Percentiles rank a stretch among this genome's conserved stretches.
These are phyloP conservation scores for Blastocystis sp. DNA, from an alignment of 352 stramenopile species.

Conservation along the genomic window DNA sequence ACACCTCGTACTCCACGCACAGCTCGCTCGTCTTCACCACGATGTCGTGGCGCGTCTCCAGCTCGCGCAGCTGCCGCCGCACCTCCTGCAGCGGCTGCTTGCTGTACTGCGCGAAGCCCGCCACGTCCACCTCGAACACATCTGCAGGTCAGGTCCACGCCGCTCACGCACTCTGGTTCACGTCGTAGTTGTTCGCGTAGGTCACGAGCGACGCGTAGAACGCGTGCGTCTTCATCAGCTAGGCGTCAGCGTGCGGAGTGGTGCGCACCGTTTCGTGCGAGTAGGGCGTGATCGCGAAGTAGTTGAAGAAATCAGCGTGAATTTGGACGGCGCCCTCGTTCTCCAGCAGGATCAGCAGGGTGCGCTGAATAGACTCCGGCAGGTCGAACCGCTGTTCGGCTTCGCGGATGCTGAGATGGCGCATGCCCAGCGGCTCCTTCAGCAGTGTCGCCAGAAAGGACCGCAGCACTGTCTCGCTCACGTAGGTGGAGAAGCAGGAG, in stretches of 20 bases:
- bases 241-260: neutral
- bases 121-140: constrained; percentile 34
- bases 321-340: constrained; percentile 7
- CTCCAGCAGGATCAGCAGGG: constrained; percentile 40
- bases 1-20: constrained; percentile 37
- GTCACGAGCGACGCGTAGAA: constrained; percentile 42
- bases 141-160: neutral
- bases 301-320: constrained; percentile 40
- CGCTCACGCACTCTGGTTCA: constrained; percentile 10
- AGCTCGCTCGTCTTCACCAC: constrained; percentile 40
- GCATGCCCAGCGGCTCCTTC: neutral
- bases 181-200: constrained; percentile 37
- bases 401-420: neutral
- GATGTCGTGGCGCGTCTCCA: constrained; percentile 42
- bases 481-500: neutral
- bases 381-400: constrained; percentile 43
- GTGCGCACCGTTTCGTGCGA: neutral
- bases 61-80: neutral
- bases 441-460: neutral
- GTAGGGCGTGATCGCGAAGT: constrained; percentile 21
- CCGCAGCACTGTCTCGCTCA: neutral
- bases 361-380: neutral
- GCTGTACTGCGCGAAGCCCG: neutral
- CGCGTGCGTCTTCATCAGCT: neutral
- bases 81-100: neutral